Evolutionary conservation across 2,329 filamentous ascomycete genomes (phyloP).

Genomic region (Bipolaris bicolor): DNA sequence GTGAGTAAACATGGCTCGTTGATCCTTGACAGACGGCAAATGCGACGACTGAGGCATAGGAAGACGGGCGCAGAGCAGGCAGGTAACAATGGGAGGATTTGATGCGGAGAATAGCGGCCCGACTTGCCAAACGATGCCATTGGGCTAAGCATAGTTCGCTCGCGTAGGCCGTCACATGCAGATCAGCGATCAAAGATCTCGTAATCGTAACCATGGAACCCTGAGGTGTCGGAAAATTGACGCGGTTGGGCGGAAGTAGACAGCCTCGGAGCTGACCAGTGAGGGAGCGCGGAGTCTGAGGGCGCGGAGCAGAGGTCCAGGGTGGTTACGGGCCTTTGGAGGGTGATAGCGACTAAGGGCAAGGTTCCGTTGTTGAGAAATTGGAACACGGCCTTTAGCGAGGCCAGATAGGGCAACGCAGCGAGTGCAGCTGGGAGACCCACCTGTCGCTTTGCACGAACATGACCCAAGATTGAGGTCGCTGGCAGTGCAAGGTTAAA

Average conservation of each 20-base stretch:
- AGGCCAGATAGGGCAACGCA: conserved; percentile 3
- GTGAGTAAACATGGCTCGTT: background rate
- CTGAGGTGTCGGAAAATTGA: conserved; percentile 14
- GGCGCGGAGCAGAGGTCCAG: background rate
- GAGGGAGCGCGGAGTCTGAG: conserved; percentile 7
- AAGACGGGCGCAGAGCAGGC: background rate
- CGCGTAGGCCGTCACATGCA: conserved; percentile 27
- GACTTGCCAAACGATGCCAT: conserved; percentile 19
- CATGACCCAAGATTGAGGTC: conserved; percentile 27
- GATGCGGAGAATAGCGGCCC: conserved; percentile 30
- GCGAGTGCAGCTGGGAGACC: conserved; percentile 7
- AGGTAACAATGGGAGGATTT: background rate
- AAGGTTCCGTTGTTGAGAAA: conserved; percentile 18
- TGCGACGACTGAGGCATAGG: background rate
- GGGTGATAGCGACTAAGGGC: conserved; percentile 1
- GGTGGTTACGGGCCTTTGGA: conserved; percentile 8
- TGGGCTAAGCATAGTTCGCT: conserved; percentile 9
- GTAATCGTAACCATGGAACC: conserved; percentile 29
- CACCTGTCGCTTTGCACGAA: conserved; percentile 20
- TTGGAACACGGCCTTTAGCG: conserved; percentile 8
- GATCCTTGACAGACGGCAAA: background rate
- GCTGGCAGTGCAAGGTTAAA: conserved; percentile 25
- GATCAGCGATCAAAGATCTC: conserved; percentile 28
- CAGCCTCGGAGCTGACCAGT: conserved; percentile 6
- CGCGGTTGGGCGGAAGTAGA: conserved; percentile 3